A percentile compares a stretch with the other conserved stretches of the same genome.
Evolutionary conservation across 768 basidiomycete species (phyloP).

Genomic region (Psilocybe tampanensis): DNA sequence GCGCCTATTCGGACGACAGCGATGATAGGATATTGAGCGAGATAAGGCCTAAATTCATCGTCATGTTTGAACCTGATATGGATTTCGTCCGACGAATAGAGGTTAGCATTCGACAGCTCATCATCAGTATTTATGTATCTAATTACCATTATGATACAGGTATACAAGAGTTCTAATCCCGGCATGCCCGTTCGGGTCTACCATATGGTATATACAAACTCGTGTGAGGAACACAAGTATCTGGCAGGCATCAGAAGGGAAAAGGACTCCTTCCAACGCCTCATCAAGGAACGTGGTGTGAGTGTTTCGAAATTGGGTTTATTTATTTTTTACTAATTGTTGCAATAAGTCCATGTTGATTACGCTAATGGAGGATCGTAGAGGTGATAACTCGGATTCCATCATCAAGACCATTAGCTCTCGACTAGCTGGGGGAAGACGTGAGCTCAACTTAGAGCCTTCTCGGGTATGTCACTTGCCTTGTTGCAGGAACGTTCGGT

Average conservation of each 20-base stretch:
- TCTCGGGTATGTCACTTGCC: conserved; percentile 48
- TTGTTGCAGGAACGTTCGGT: background rate
- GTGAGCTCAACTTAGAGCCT: conserved; percentile 63
- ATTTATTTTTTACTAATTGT: background rate
- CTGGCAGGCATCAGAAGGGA: conserved; percentile 86
- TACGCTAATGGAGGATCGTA: conserved; percentile 70
- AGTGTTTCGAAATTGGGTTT: conserved; percentile 29
- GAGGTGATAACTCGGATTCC: conserved; percentile 51
- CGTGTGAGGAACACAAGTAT: conserved; percentile 95
- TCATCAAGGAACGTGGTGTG: conserved; percentile 92
- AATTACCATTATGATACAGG: conserved; percentile 42
- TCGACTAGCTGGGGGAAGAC: conserved; percentile 84
- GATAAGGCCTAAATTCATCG: conserved; percentile 86
- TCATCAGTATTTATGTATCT: background rate
- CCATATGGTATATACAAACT: conserved; percentile 93
- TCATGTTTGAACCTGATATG: conserved; percentile 93
- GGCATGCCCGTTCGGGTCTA: conserved; percentile 87
- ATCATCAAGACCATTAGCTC: conserved; percentile 82
- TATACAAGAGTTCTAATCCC: conserved; percentile 83
- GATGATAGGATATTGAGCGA: conserved; percentile 90
- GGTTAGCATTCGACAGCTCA: conserved; percentile 43
- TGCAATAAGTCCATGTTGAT: conserved; percentile 79
- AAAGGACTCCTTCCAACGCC: conserved; percentile 89
- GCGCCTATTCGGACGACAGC: conserved; percentile 89
- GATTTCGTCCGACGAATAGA: conserved; percentile 93